These are phyloP conservation scores for Nitzschia putrida DNA, from an alignment of 108 stramenopile species.

Conservation along the genomic window DNA sequence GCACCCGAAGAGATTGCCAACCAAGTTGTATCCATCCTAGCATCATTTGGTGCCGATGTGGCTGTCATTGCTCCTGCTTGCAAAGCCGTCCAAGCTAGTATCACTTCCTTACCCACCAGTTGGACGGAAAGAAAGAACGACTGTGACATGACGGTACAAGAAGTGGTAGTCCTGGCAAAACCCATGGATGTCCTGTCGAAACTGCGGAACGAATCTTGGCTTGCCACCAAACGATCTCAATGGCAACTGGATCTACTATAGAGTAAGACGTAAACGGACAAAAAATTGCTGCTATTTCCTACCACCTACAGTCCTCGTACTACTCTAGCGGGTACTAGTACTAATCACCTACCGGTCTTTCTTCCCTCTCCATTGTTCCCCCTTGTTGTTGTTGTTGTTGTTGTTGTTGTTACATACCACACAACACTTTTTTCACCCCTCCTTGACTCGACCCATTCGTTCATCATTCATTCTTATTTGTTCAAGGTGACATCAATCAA, in stretches of 20 bases:
- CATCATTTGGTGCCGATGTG: constrained; percentile 62
- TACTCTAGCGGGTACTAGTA: too few species aligned
- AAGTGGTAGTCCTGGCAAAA: constrained; percentile 48
- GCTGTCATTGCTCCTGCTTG: constrained; percentile 76
- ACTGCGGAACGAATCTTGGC: constrained; percentile 60
- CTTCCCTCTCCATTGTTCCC: too few species aligned
- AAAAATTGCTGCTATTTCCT: too few species aligned
- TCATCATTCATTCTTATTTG: not conserved
- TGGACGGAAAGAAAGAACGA: constrained; percentile 36
- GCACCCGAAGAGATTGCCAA: constrained; percentile 24
- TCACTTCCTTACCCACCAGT: constrained; percentile 36
- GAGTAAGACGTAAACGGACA: too few species aligned
- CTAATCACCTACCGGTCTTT: too few species aligned
- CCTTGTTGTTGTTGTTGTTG: too few species aligned
- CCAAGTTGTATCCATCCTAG: constrained; percentile 35
- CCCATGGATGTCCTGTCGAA: constrained; percentile 40
- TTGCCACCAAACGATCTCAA: constrained; percentile 35
- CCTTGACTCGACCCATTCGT: too few species aligned
- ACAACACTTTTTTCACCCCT: too few species aligned
- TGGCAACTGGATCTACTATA: constrained; percentile 29
- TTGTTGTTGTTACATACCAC: too few species aligned
- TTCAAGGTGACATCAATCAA: constrained; percentile 54
- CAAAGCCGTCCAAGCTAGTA: constrained; percentile 20
- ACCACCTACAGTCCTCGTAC: too few species aligned
- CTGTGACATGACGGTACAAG: constrained; percentile 18